phyloP scores from a whole-genome alignment of 1,139 yeast species.

The Wickerhamiella infanticola region DNA sequence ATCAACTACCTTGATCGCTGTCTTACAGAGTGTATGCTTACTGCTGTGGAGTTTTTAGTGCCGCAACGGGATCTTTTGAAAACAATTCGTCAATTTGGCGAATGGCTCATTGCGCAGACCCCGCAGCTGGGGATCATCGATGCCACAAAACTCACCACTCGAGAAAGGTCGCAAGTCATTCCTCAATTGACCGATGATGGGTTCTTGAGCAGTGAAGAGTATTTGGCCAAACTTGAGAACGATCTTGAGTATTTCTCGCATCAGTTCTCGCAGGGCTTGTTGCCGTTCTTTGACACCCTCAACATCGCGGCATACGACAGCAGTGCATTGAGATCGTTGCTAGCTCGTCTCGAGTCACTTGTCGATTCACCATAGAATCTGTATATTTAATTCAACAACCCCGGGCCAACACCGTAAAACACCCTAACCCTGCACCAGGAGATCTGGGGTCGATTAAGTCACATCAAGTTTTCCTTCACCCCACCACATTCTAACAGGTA shows the following conservation, averaged over 20 bases:
- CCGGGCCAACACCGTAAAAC: not conserved
- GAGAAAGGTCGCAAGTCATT: not conserved
- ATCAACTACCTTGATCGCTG: constrained; percentile 49
- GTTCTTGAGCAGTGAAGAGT: not conserved
- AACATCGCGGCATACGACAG: not conserved
- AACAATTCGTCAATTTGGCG: constrained; percentile 28
- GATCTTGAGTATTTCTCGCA: not conserved
- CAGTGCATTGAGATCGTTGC: not conserved
- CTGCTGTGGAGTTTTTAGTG: constrained; percentile 41
- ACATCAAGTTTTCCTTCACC: not conserved
- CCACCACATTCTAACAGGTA: not conserved
- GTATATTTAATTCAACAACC: too few species aligned
- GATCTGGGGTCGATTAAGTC: not conserved
- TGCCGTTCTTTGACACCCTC: not conserved
- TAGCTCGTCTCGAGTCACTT: not conserved
- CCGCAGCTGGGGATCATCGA: constrained; percentile 3
- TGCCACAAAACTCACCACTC: not conserved
- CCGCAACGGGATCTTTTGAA: constrained; percentile 25
- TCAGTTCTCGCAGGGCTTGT: not conserved
- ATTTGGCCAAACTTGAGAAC: not conserved
- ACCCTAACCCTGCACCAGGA: not conserved
- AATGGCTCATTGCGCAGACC: constrained; percentile 3
- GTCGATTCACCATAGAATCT: not conserved
- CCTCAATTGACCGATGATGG: not conserved
- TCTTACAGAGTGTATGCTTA: constrained; percentile 51